Conservation (phyloP, 228 moss, liverwort and hornwort genomes). For the Sphagnum fallax region DNA sequence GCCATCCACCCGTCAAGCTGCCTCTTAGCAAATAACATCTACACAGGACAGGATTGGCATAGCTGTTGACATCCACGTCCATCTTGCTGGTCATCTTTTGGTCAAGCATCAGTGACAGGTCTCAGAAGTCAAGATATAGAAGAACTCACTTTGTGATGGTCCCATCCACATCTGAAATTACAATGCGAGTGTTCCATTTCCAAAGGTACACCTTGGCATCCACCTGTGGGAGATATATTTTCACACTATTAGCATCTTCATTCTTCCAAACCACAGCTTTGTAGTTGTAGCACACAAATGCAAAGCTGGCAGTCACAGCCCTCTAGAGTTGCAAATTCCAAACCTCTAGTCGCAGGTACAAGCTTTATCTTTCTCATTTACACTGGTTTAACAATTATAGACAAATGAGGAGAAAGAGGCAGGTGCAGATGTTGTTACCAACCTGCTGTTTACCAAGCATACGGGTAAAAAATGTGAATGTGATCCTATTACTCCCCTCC, state of each 20-base stretch:
- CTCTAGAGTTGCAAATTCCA: too few species aligned
- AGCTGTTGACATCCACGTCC: background rate
- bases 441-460: conserved; percentile 96
- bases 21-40: background rate
- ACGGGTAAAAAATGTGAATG: conserved; percentile 82
- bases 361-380: too few species aligned
- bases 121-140: background rate
- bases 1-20: background rate
- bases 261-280: too few species aligned
- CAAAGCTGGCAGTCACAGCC: too few species aligned
- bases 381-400: background rate
- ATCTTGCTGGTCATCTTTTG: too few species aligned
- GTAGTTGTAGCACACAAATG: too few species aligned
- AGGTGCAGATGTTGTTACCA: conserved; percentile 5
- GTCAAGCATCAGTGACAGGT: background rate
- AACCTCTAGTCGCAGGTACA: too few species aligned
- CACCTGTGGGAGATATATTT: conserved; percentile 34
- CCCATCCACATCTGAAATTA: conserved; percentile 98
- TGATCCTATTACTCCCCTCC: conserved; percentile 90
- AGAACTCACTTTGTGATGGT: conserved; percentile 87
- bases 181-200: conserved; percentile 96
- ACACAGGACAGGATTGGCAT: background rate
- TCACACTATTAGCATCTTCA: too few species aligned
- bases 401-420: background rate
- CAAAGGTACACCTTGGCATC: conserved; percentile 94